Evolutionary conservation across 108 stramenopile species (phyloP).

Genomic region (Discostella stelligeroides): DNA sequence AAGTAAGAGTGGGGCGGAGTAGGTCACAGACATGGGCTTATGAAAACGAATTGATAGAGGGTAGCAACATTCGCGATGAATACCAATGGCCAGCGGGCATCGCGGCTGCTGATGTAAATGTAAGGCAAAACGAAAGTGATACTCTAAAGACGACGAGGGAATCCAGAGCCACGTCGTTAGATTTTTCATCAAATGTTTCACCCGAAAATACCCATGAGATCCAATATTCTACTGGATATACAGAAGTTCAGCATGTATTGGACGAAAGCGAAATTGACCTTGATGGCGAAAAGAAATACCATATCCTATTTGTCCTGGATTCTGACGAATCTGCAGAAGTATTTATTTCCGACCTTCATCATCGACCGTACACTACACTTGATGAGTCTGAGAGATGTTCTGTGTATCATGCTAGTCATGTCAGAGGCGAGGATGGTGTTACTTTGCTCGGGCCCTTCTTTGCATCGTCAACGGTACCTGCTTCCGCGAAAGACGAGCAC

Average conservation of each 20-base stretch:
- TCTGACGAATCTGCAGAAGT: slow-evolving; percentile 56
- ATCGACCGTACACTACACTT: slow-evolving; percentile 69
- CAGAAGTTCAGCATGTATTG: slow-evolving; percentile 13
- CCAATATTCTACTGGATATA: not conserved
- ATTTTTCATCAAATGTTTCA: not conserved
- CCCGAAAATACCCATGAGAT: not conserved
- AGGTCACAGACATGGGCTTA: slow-evolving; percentile 43
- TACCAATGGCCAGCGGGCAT: not conserved
- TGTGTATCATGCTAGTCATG: slow-evolving; percentile 55
- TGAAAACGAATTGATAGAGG: slow-evolving; percentile 11
- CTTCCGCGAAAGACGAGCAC: slow-evolving; percentile 43
- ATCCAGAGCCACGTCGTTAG: slow-evolving; percentile 35
- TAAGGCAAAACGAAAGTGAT: not conserved
- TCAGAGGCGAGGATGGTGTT: slow-evolving; percentile 67
- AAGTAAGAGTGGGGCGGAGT: not conserved
- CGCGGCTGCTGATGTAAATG: slow-evolving; percentile 13
- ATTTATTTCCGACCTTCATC: slow-evolving; percentile 69
- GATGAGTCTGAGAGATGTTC: slow-evolving; percentile 68
- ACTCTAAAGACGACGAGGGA: not conserved
- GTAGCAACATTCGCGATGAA: not conserved
- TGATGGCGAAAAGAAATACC: slow-evolving; percentile 33
- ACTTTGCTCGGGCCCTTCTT: slow-evolving; percentile 67
- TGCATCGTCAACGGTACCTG: slow-evolving; percentile 39
- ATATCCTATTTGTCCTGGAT: slow-evolving; percentile 61
- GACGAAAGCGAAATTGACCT: slow-evolving; percentile 12